phyloP scores from a whole-genome alignment of 2,329 filamentous ascomycete species.

The Dendrostoma leiphaemia region DNA sequence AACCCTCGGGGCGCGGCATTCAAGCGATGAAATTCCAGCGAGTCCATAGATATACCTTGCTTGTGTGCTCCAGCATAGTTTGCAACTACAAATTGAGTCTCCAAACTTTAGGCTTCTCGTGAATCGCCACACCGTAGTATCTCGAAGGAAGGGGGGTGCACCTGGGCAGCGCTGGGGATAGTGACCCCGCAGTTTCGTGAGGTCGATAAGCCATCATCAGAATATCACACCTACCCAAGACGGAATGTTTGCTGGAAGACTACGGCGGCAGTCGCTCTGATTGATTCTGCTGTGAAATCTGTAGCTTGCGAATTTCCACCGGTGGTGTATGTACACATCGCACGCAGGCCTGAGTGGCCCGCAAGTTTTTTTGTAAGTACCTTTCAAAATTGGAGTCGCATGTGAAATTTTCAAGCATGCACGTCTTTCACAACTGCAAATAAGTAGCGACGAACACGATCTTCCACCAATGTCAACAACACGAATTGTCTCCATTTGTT shows the following conservation, averaged over 20 bases:
- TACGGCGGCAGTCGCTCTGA: background rate
- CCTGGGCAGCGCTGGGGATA: background rate
- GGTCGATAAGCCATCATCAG: slow-evolving; percentile 2
- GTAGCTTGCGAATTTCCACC: background rate
- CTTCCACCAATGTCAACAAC: background rate
- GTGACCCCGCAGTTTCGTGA: background rate
- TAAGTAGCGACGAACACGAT: slow-evolving; percentile 16
- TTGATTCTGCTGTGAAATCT: background rate
- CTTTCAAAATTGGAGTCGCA: slow-evolving; percentile 16
- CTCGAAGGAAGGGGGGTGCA: background rate
- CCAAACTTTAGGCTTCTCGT: too few relatives aligned
- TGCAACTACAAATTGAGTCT: too few relatives aligned
- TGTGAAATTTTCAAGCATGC: slow-evolving; percentile 14
- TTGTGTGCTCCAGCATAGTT: background rate
- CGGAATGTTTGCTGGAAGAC: background rate
- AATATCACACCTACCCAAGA: slow-evolving; percentile 4
- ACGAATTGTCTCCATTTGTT: background rate
- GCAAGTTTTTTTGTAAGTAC: slow-evolving; percentile 2
- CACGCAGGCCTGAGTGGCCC: slow-evolving; percentile 10
- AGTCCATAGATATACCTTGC: background rate
- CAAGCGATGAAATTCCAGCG: background rate
- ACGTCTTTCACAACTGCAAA: background rate
- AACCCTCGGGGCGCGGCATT: background rate
- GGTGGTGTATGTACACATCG: background rate
- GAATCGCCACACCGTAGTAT: too few relatives aligned